A percentile compares a stretch with the other conserved stretches of the same genome.
phyloP scores from a whole-genome alignment of 805 yeast species.

The fission yeast (Schizosaccharomyces pombe) region DNA sequence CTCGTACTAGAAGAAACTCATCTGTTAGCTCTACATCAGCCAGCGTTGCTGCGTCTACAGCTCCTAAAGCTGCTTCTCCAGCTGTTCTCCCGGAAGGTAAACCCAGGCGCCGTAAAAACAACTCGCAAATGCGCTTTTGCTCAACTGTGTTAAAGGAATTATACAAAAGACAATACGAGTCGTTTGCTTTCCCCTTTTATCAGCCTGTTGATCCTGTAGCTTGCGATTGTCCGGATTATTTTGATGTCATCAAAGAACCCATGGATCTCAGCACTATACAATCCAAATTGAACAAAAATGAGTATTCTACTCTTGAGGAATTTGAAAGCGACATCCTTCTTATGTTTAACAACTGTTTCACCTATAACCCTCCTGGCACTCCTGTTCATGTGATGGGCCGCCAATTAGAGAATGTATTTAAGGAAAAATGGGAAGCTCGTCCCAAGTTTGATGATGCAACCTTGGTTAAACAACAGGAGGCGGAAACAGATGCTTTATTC shows the following conservation, averaged over 20 bases:
- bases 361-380: slow-evolving; percentile 88
- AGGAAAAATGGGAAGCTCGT: slow-evolving; percentile 68
- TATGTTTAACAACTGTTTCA: slow-evolving; percentile 71
- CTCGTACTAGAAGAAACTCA: not conserved
- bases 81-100: slow-evolving; percentile 58
- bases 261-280: slow-evolving; percentile 84
- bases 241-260: slow-evolving; percentile 67
- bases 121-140: slow-evolving; percentile 72
- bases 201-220: slow-evolving; percentile 92
- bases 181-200: slow-evolving; percentile 70
- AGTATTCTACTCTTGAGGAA: slow-evolving; percentile 70
- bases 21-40: not conserved
- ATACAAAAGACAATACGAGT: slow-evolving; percentile 56
- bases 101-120: slow-evolving; percentile 79
- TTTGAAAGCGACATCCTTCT: slow-evolving; percentile 64
- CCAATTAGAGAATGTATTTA: slow-evolving; percentile 62
- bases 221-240: slow-evolving; percentile 72
- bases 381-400: slow-evolving; percentile 93
- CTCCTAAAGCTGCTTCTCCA: slow-evolving; percentile 94
- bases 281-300: slow-evolving; percentile 58
- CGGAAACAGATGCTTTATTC: slow-evolving; percentile 12
- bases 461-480: slow-evolving; percentile 17
- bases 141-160: slow-evolving; percentile 63
- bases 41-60: slow-evolving; percentile 19
- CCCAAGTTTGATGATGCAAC: slow-evolving; percentile 19